A percentile compares a stretch with the other conserved stretches of the same genome.
Conservation (phyloP, 108 stramenopile genomes). For the Cyclotella atomus region DNA sequence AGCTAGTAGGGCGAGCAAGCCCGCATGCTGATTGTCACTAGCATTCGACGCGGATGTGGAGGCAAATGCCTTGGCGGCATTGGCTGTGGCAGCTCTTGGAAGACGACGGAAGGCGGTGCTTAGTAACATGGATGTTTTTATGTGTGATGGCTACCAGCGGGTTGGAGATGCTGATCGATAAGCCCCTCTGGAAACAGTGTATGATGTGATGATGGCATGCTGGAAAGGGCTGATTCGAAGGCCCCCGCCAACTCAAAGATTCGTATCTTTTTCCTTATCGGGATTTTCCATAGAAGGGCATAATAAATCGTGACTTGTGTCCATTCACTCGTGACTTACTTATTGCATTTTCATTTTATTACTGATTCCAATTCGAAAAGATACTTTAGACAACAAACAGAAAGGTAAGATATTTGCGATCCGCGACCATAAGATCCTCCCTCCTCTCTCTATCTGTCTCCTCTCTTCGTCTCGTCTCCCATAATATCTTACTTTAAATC, state of each 20-base stretch:
- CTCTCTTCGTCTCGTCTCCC: too few relatives aligned
- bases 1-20: neutral
- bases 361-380: neutral
- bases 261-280: slow-evolving; percentile 1
- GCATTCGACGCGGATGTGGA: neutral
- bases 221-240: neutral
- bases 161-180: neutral
- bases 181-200: too few relatives aligned
- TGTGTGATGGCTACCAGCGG: neutral
- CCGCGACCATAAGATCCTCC: too few relatives aligned
- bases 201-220: too few relatives aligned
- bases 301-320: neutral
- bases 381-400: neutral
- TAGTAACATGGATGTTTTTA: neutral
- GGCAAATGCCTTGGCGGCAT: neutral
- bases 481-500: too few relatives aligned
- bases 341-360: neutral
- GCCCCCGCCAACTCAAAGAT: too few relatives aligned
- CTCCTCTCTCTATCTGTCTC: too few relatives aligned
- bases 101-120: slow-evolving; percentile 10
- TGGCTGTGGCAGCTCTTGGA: neutral
- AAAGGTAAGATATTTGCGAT: too few relatives aligned
- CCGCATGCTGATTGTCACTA: neutral
- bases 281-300: neutral
- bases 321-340: neutral